A percentile compares a stretch with the other conserved stretches of the same genome.
Evolutionary conservation across 2,329 filamentous ascomycete genomes (phyloP).

Genomic region (Penicillium freii): DNA sequence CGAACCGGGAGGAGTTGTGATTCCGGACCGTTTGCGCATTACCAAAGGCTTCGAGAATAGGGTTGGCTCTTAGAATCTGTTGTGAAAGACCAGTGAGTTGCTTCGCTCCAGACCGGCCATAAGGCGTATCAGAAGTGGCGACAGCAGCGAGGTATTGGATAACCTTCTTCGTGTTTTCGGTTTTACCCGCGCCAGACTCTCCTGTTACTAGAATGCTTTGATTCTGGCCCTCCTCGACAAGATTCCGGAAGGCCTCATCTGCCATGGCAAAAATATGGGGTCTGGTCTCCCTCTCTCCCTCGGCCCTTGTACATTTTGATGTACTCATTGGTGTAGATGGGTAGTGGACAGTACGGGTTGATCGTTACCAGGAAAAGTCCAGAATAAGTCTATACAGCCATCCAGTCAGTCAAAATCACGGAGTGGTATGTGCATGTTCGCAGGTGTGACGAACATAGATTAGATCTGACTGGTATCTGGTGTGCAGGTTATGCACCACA

Average conservation of each 20-base stretch:
- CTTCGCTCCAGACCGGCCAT: slow-evolving; percentile 58
- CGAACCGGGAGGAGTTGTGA: slow-evolving; percentile 97
- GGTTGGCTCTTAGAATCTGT: slow-evolving; percentile 93
- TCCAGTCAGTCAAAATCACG: slow-evolving; percentile 1
- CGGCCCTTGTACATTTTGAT: slow-evolving; percentile 97
- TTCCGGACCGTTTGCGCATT: slow-evolving; percentile 98
- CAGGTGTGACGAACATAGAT: slow-evolving; percentile 64
- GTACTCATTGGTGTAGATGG: slow-evolving; percentile 96
- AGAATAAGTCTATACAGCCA: slow-evolving; percentile 72
- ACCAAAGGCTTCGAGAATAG: slow-evolving; percentile 95
- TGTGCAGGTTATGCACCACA: slow-evolving; percentile 94
- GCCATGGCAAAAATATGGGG: slow-evolving; percentile 98
- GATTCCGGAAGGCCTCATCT: slow-evolving; percentile 90
- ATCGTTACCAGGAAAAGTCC: slow-evolving; percentile 95
- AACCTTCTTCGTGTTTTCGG: slow-evolving; percentile 98
- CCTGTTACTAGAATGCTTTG: slow-evolving; percentile 98
- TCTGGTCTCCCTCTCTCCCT: slow-evolving; percentile 87
- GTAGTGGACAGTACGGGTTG: slow-evolving; percentile 90
- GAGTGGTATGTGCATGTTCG: not conserved
- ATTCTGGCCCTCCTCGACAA: slow-evolving; percentile 92
- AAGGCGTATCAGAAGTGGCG: slow-evolving; percentile 74
- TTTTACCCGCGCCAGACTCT: slow-evolving; percentile 97
- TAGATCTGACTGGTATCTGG: slow-evolving; percentile 89
- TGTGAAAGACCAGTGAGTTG: slow-evolving; percentile 85
- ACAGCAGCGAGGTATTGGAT: slow-evolving; percentile 98